Evolutionary conservation across 495 filamentous ascomycete genomes (phyloP).

Genomic region (Xylaria grammica): DNA sequence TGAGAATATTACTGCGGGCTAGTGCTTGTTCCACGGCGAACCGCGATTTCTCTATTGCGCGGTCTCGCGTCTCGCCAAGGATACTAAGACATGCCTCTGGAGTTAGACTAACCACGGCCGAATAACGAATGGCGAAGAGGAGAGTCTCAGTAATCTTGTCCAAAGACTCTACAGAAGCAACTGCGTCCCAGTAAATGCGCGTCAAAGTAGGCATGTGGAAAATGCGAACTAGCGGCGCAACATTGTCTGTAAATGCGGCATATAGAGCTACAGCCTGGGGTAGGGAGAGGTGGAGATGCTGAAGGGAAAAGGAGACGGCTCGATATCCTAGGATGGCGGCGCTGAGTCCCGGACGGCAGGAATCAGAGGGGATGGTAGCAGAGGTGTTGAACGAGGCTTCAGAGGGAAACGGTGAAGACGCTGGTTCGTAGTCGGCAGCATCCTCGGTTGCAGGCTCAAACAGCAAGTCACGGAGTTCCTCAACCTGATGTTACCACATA

Average conservation of each 20-base stretch:
- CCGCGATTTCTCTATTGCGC: constrained; percentile 35
- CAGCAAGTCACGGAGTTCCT: constrained; percentile 5
- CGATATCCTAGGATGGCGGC: not conserved
- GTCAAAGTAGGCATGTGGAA: constrained; percentile 59
- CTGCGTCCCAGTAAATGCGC: constrained; percentile 21
- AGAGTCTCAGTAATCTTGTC: constrained; percentile 41
- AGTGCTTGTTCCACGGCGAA: constrained; percentile 44
- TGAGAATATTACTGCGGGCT: constrained; percentile 46
- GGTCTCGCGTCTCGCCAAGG: constrained; percentile 34
- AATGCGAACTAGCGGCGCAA: constrained; percentile 63
- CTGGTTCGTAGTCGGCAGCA: not conserved
- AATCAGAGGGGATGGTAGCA: not conserved
- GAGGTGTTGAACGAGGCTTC: not conserved
- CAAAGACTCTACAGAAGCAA: constrained; percentile 38
- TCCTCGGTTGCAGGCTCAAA: not conserved
- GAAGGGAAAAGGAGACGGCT: not conserved
- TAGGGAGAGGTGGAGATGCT: constrained; percentile 23
- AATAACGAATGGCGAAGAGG: constrained; percentile 48
- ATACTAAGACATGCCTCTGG: constrained; percentile 41
- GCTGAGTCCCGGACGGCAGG: not conserved
- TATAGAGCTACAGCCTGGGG: constrained; percentile 48
- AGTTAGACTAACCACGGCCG: constrained; percentile 40
- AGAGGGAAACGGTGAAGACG: not conserved
- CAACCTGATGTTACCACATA: not conserved
- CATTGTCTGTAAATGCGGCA: constrained; percentile 58